phyloP scores from a whole-genome alignment of 495 filamentous ascomycete genomes.

The Aspergillus coremiiformis region DNA sequence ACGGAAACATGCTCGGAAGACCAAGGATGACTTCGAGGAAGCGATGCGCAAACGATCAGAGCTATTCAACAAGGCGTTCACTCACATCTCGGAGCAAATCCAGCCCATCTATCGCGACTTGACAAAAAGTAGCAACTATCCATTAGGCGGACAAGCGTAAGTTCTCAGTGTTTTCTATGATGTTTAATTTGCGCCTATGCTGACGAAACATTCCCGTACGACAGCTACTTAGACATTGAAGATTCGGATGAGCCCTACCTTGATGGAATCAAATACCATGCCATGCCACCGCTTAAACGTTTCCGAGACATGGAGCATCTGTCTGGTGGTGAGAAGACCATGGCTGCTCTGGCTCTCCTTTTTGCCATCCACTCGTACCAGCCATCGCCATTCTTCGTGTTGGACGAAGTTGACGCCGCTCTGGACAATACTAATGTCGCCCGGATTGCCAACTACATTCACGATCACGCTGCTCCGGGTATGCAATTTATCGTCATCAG shows the following conservation, averaged over 20 bases:
- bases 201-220: background rate
- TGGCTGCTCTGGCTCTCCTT: slow-evolving; percentile 89
- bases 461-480: slow-evolving; percentile 85
- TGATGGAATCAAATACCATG: slow-evolving; percentile 92
- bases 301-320: slow-evolving; percentile 99
- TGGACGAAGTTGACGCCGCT: slow-evolving; percentile 96
- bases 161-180: slow-evolving; percentile 6
- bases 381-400: slow-evolving; percentile 92
- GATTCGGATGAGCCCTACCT: slow-evolving; percentile 88
- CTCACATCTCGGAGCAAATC: slow-evolving; percentile 92
- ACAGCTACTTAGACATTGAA: slow-evolving; percentile 79
- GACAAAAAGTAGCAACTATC: slow-evolving; percentile 74
- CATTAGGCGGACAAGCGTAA: slow-evolving; percentile 81
- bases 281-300: slow-evolving; percentile 96
- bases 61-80: slow-evolving; percentile 90
- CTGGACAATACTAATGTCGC: slow-evolving; percentile 95
- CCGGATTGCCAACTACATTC: slow-evolving; percentile 91
- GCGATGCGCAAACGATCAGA: slow-evolving; percentile 79
- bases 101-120: slow-evolving; percentile 90
- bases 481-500: slow-evolving; percentile 99
- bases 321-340: slow-evolving; percentile 96
- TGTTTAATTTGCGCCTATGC: background rate
- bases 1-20: slow-evolving; percentile 58
- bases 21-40: slow-evolving; percentile 73
- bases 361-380: slow-evolving; percentile 96